These are phyloP conservation scores for Mycena kentingensis DNA, from an alignment of 768 basidiomycete species.

Conservation along the genomic window DNA sequence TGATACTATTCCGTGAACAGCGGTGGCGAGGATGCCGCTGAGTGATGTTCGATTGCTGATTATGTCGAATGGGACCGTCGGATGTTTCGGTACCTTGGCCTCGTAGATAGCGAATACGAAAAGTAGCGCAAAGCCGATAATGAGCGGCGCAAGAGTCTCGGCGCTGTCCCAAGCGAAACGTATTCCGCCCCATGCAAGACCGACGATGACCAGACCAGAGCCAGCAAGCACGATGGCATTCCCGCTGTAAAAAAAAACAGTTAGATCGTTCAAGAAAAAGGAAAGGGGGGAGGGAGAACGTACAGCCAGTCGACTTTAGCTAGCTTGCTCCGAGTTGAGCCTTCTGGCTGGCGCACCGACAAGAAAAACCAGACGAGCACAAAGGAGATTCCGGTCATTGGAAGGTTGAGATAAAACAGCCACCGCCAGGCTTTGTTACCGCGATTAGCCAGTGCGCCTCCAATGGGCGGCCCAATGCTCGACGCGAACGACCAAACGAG, in stretches of 20 bases:
- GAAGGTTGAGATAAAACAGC: conserved; percentile 39
- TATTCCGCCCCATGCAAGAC: conserved; percentile 43
- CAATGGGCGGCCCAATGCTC: conserved; percentile 21
- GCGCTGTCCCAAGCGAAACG: conserved; percentile 40
- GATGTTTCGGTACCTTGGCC: conserved; percentile 21
- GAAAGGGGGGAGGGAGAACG: conserved; percentile 11
- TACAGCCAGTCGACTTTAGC: conserved; percentile 38
- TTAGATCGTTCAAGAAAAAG: not conserved
- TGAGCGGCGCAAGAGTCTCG: conserved; percentile 41
- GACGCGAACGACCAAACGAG: conserved; percentile 37
- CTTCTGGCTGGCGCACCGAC: conserved; percentile 27
- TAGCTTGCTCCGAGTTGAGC: conserved; percentile 29
- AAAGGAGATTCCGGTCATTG: conserved; percentile 25
- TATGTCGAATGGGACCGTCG: conserved; percentile 32
- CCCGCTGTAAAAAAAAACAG: conserved; percentile 31
- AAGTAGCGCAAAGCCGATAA: conserved; percentile 40
- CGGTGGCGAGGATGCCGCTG: conserved; percentile 39
- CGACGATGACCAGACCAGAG: conserved; percentile 35
- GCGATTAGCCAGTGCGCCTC: conserved; percentile 27
- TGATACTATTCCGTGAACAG: conserved; percentile 24
- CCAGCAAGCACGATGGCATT: conserved; percentile 36
- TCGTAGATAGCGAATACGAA: conserved; percentile 33
- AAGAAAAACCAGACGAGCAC: conserved; percentile 22
- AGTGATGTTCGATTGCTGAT: conserved; percentile 40
- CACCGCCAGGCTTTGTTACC: conserved; percentile 30